Conservation (phyloP, 1,284 basidiomycete genomes). For the Laetiporus sulphureus region DNA sequence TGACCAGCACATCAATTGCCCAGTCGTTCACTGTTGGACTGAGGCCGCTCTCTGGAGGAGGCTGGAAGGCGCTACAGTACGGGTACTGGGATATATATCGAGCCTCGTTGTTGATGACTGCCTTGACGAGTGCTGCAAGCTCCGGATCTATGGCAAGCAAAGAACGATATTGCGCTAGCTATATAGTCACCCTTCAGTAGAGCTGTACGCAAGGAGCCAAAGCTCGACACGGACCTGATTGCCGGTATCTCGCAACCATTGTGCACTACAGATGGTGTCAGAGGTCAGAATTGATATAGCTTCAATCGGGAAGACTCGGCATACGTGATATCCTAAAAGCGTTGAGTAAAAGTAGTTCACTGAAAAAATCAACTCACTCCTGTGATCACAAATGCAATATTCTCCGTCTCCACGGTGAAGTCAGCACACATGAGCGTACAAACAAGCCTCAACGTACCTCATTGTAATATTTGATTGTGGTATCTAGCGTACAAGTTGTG, state of each 20-base stretch:
- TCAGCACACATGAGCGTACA: not conserved
- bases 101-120: conserved; percentile 72
- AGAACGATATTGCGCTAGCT: conserved; percentile 64
- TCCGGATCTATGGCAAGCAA: conserved; percentile 50
- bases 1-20: conserved; percentile 61
- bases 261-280: conserved; percentile 35
- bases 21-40: conserved; percentile 54
- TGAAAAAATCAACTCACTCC: conserved; percentile 37
- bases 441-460: conserved; percentile 29
- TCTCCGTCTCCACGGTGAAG: conserved; percentile 37
- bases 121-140: conserved; percentile 59
- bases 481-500: conserved; percentile 37
- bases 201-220: not conserved
- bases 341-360: not conserved
- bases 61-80: conserved; percentile 73
- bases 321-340: conserved; percentile 60
- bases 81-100: conserved; percentile 67
- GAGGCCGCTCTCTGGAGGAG: conserved; percentile 65
- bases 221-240: conserved; percentile 43
- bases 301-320: not conserved
- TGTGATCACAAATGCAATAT: conserved; percentile 72
- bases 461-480: conserved; percentile 68
- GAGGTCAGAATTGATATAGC: not conserved
- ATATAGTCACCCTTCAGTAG: no score
- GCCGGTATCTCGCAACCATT: conserved; percentile 72